phyloP scores from a whole-genome alignment of 2,329 filamentous ascomycete genomes.

The Esteya vermicola region DNA sequence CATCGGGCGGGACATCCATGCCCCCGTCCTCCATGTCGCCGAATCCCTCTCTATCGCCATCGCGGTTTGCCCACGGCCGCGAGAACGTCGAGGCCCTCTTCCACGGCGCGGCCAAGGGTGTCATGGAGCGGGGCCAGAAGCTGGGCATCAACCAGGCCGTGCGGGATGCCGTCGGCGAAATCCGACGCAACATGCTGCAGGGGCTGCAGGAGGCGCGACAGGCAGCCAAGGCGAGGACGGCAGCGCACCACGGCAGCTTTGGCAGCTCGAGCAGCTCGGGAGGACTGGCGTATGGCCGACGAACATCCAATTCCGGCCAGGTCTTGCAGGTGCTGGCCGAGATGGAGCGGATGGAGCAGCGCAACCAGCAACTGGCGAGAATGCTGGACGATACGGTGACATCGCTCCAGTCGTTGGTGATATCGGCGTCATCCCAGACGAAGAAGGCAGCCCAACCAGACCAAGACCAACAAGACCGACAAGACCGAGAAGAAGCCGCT shows the following conservation, averaged over 20 bases:
- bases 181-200: constrained; percentile 61
- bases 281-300: too few relatives aligned
- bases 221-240: constrained; percentile 19
- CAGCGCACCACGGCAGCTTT: background rate
- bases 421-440: constrained; percentile 19
- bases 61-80: constrained; percentile 35
- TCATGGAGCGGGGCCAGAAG: constrained; percentile 59
- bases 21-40: too few relatives aligned
- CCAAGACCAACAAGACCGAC: background rate
- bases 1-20: too few relatives aligned
- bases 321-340: constrained; percentile 12
- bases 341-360: constrained; percentile 32
- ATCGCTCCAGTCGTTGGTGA: constrained; percentile 46
- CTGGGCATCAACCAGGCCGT: constrained; percentile 70
- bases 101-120: constrained; percentile 61
- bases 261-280: too few relatives aligned
- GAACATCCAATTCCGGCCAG: too few relatives aligned
- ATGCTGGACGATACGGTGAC: constrained; percentile 55
- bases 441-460: constrained; percentile 23
- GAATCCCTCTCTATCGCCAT: constrained; percentile 20
- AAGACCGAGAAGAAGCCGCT: background rate
- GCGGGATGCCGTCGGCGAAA: constrained; percentile 67
- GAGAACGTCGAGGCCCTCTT: constrained; percentile 55
- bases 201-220: constrained; percentile 44
- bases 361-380: constrained; percentile 51